phyloP scores from a whole-genome alignment of 1,284 basidiomycete species.

The Bondarzewia mesenterica region DNA sequence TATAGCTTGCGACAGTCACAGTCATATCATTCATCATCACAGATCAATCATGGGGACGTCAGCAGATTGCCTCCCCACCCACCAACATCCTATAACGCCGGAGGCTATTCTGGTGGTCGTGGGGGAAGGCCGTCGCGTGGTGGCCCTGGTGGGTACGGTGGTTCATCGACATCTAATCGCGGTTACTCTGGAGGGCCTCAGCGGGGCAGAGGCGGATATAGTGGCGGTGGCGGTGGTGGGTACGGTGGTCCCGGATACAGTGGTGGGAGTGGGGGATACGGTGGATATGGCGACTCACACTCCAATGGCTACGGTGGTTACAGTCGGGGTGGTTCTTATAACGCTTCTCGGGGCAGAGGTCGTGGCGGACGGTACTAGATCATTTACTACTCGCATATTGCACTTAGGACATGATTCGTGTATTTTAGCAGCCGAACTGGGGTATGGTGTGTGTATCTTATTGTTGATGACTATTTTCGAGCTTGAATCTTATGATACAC shows the following conservation, averaged over 20 bases:
- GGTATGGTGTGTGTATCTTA: neutral
- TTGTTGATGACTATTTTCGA: no score
- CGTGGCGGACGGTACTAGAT: slow-evolving; percentile 32
- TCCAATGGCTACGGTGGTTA: slow-evolving; percentile 7
- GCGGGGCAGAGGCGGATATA: slow-evolving; percentile 13
- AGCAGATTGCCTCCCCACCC: slow-evolving; percentile 17
- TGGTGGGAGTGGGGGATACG: slow-evolving; percentile 4
- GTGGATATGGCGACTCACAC: slow-evolving; percentile 11
- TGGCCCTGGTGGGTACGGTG: slow-evolving; percentile 9
- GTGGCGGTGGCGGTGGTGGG: slow-evolving; percentile 1
- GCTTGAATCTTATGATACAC: no score
- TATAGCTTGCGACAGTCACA: slow-evolving; percentile 11
- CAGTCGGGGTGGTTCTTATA: slow-evolving; percentile 11
- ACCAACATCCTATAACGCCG: slow-evolving; percentile 11
- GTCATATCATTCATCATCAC: slow-evolving; percentile 13
- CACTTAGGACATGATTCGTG: neutral
- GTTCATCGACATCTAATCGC: slow-evolving; percentile 5
- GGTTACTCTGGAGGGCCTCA: slow-evolving; percentile 10
- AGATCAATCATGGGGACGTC: slow-evolving; percentile 14
- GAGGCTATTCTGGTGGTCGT: slow-evolving; percentile 7
- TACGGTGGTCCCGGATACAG: slow-evolving; percentile 7
- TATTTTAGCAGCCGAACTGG: neutral
- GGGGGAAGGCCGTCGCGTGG: slow-evolving; percentile 11
- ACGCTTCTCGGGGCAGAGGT: slow-evolving; percentile 26
- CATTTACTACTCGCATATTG: neutral